A percentile compares a stretch with the other conserved stretches of the same genome.
Evolutionary conservation across 2,329 filamentous ascomycete genomes (phyloP).

Genomic region (Ustulina deusta): DNA sequence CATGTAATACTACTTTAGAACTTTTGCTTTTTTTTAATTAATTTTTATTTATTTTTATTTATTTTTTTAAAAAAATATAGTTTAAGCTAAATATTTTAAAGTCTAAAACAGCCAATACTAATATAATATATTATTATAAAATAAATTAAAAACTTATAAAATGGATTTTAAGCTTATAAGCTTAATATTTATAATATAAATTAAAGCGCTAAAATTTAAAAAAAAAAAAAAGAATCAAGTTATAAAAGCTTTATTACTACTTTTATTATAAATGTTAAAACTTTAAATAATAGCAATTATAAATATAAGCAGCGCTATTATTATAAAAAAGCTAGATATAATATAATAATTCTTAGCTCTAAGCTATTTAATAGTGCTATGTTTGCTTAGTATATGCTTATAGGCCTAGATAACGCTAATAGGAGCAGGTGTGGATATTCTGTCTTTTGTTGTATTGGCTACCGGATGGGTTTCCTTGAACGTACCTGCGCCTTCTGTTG

Average conservation of each 20-base stretch:
- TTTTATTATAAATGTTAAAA: neutral
- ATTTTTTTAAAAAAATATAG: neutral
- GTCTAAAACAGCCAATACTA: neutral
- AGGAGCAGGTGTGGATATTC: neutral
- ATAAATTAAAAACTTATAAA: neutral
- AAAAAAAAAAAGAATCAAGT: neutral
- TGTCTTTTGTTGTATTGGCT: neutral
- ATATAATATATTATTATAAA: neutral
- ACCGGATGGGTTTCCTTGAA: neutral
- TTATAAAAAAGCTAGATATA: slow-evolving; percentile 1
- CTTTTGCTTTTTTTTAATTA: neutral
- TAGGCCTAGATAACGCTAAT: neutral
- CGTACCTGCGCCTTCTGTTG: too few relatives aligned
- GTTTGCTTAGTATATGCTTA: neutral
- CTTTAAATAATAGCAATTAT: neutral
- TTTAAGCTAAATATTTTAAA: neutral
- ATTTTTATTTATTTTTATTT: neutral
- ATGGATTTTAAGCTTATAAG: neutral
- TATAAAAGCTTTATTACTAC: neutral
- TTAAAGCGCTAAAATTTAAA: neutral
- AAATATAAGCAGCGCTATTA: neutral
- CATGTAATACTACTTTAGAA: neutral
- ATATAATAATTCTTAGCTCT: neutral
- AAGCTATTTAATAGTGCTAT: neutral
- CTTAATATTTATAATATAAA: too few relatives aligned